Base-by-base conservation (phyloP, 164 flowering plant genomes). In the Umbellularia californica region DNA sequence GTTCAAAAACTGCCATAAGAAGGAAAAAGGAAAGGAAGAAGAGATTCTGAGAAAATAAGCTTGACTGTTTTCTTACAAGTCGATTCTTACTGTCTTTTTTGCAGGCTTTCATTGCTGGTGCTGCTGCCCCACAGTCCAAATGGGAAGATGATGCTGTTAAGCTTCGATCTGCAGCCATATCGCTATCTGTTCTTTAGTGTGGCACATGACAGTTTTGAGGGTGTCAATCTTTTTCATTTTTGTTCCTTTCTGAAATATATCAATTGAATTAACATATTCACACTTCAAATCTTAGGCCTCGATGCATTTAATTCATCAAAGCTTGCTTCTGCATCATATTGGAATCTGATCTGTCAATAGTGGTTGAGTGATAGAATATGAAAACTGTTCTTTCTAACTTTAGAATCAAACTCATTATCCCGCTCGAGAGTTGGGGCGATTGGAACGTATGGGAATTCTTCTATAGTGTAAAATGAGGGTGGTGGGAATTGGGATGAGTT, bases 151-250 rank as follows among this genome's bases (percentile, higher is more conserved):
- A 92, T 79, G 97, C 96, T 14, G 78, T 89, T 63, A 88, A 85
- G 79, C 98, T 95, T 74, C 97, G 99, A 0, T 93, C 98, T 81
- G 97, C 99, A 68, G 99, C 98, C 11, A 77, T 95, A 58, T 95
- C 99, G 11, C 75, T 95, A 68, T 82, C 96, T 12, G 64, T 93
- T 72, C 71, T 90, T 17, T 92, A 88, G 79, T 73, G 4, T 12
- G 2, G 51, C 35, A 25, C 30, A 65, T 11, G 47, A 64, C 22
- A 65, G 69, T 6, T 64, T 64, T 23, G 67, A 25, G 28, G 23
- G 7, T 64, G 67, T 23, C 28, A 25, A 64, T 64, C 4, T 64
- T 60, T 60, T 60, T 19, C 17, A 19, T 25, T 64, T 10, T 64
- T 64, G 2, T 64, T 23, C 17, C 67, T 22, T 25, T 25, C 2